These are phyloP conservation scores for Scytalidium lignicola DNA, from an alignment of 2,329 filamentous ascomycete species.

Conservation along the genomic window DNA sequence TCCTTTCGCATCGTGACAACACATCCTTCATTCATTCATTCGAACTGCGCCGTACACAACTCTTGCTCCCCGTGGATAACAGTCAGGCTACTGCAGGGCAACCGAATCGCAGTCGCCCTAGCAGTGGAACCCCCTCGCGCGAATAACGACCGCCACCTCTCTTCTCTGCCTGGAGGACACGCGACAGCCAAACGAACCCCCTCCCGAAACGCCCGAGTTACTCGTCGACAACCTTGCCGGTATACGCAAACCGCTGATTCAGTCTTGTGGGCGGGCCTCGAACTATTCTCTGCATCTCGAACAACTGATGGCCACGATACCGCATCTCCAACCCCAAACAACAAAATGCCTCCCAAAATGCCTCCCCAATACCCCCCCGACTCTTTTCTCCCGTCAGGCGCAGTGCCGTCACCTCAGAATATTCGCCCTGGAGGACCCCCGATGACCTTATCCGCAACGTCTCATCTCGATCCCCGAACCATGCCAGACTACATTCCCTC, in stretches of 20 bases:
- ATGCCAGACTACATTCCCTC: slow-evolving; percentile 15
- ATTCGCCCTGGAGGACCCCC: slow-evolving; percentile 8
- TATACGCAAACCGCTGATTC: background rate
- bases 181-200: background rate
- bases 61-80: background rate
- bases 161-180: background rate
- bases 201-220: background rate
- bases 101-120: background rate
- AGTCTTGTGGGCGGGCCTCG: background rate
- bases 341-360: background rate
- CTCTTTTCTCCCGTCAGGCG: slow-evolving; percentile 24
- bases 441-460: slow-evolving; percentile 11
- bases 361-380: slow-evolving; percentile 16
- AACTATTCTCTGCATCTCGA: background rate
- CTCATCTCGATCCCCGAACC: slow-evolving; percentile 11
- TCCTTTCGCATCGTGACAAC: background rate
- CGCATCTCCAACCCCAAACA: background rate
- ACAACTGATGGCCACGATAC: background rate
- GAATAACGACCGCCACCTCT: background rate
- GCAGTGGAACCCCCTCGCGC: background rate
- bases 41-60: background rate
- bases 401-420: slow-evolving; percentile 12
- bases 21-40: background rate
- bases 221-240: background rate
- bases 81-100: background rate